phyloP scores from a whole-genome alignment of 2,329 filamentous ascomycete genomes.

The Pseudocercospora cruenta region DNA sequence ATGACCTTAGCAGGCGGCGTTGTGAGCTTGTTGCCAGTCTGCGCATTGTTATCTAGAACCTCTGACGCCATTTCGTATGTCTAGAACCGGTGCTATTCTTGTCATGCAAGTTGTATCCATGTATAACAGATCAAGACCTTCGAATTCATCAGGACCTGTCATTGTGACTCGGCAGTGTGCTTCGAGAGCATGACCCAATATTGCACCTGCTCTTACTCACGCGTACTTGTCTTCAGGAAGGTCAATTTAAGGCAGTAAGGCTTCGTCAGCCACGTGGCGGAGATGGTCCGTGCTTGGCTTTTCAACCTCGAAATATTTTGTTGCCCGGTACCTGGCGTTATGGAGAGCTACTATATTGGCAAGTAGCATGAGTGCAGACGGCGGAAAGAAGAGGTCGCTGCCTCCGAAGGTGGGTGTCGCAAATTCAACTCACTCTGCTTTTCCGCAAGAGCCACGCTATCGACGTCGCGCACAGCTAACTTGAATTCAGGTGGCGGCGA shows the following conservation, averaged over 20 bases:
- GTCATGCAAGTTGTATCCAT: background rate
- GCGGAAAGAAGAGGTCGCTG: conserved; percentile 42
- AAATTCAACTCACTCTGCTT: too few relatives aligned
- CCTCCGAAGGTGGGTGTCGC: conserved; percentile 44
- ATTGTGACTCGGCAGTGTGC: background rate
- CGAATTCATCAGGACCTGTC: background rate
- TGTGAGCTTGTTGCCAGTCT: background rate
- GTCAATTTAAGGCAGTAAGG: background rate
- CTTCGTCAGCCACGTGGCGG: background rate
- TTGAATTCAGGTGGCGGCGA: conserved; percentile 41
- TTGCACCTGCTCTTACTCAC: background rate
- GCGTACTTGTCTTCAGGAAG: background rate
- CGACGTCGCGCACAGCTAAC: too few relatives aligned
- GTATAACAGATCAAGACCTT: background rate
- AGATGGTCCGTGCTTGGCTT: background rate
- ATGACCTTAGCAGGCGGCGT: background rate
- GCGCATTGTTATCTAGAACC: background rate
- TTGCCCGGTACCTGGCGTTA: background rate
- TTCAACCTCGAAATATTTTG: background rate
- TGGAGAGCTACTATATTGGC: background rate
- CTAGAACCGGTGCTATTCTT: background rate
- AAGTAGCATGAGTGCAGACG: background rate
- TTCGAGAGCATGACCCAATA: conserved; percentile 1
- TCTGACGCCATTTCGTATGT: conserved; percentile 1
- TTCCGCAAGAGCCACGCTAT: too few relatives aligned